A percentile compares a stretch with the other conserved stretches of the same genome.
Evolutionary conservation across 2,329 filamentous ascomycete species (phyloP).

Genomic region (Penicillium sp.): DNA sequence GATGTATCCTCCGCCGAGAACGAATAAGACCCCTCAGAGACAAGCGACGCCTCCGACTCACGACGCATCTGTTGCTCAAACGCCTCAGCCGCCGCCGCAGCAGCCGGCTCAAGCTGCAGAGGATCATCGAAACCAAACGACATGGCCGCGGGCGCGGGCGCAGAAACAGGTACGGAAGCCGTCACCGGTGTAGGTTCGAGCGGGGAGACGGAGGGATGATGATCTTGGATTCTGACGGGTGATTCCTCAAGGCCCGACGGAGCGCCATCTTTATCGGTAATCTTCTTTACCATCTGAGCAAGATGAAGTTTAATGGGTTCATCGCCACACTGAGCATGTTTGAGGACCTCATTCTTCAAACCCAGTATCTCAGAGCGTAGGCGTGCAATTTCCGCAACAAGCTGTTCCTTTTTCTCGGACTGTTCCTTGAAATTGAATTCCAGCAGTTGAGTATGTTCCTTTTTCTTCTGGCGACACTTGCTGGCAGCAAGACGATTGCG

Average conservation of each 20-base stretch:
- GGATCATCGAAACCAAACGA: slow-evolving; percentile 38
- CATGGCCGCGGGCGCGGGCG: slow-evolving; percentile 8
- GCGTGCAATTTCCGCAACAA: slow-evolving; percentile 34
- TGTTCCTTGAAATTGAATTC: slow-evolving; percentile 43
- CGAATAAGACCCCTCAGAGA: slow-evolving; percentile 29
- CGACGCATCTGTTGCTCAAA: slow-evolving; percentile 33
- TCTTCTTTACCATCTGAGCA: slow-evolving; percentile 39
- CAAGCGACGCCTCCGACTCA: slow-evolving; percentile 29
- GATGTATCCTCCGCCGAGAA: slow-evolving; percentile 30
- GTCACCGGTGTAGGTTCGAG: slow-evolving; percentile 1
- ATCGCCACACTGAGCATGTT: slow-evolving; percentile 40
- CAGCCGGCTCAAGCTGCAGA: slow-evolving; percentile 26
- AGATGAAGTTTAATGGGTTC: slow-evolving; percentile 39
- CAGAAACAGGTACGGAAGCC: not conserved
- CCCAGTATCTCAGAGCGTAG: slow-evolving; percentile 39
- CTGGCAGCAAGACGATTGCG: slow-evolving; percentile 59
- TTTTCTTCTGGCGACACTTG: slow-evolving; percentile 63
- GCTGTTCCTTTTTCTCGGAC: slow-evolving; percentile 32
- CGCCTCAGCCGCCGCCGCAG: slow-evolving; percentile 14
- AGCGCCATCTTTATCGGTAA: slow-evolving; percentile 29
- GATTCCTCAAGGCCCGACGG: not conserved
- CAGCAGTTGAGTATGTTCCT: slow-evolving; percentile 54
- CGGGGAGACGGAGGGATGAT: slow-evolving; percentile 16
- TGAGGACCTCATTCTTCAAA: slow-evolving; percentile 42
- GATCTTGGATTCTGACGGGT: slow-evolving; percentile 14